Base-by-base conservation (phyloP, 1,139 yeast species). In the Pichia sp. region DNA sequence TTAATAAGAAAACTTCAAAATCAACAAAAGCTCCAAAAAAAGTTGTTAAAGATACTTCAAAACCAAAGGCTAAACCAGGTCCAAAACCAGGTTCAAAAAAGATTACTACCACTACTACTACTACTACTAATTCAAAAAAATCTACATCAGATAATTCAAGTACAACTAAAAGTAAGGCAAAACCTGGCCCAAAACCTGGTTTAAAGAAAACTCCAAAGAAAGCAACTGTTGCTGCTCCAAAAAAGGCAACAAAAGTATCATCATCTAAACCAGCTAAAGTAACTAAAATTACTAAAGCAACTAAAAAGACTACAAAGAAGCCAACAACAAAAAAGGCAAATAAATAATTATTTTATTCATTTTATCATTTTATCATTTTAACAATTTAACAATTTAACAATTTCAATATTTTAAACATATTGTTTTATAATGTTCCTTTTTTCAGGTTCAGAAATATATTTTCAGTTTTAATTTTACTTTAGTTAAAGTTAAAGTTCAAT, bases 291-390 rank as follows among this genome's bases (percentile, higher is more conserved):
- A 30, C 32, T 30, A 30, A 30, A 49, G 53, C 60, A 29, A 54
- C 62, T 26, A 53, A 58, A 40, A 51, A 54, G 51, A 58, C 45
- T 11, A 18, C 50, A n/a, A 49, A 49, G 8, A 30, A 30, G 36
- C 33, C 35, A 26, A 37, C 61, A 26, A 18, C 47, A 59, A 58
- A 45, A 45, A 40, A 63, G 29, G 48, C 61, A n/a, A 60, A 58
- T 57, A 64, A 63, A 55, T 46, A 39, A 29, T 25, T 26, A 8
- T 7, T 35, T n/a, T 31, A 18, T 18, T 18, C 18, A 18, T 18
- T 18, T 18, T 18, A 18, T 18, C 18, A 18, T 18, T 18, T 18
- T 18, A 18, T 18, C 18, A 18, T 18, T 18, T 18, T 18, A 18
- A 18, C 18, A 18, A 18, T 18, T 18, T 18, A 18, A 18, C 18